Conservation (phyloP, 352 stramenopile species). For the Paralagenidium karlingii region DNA sequence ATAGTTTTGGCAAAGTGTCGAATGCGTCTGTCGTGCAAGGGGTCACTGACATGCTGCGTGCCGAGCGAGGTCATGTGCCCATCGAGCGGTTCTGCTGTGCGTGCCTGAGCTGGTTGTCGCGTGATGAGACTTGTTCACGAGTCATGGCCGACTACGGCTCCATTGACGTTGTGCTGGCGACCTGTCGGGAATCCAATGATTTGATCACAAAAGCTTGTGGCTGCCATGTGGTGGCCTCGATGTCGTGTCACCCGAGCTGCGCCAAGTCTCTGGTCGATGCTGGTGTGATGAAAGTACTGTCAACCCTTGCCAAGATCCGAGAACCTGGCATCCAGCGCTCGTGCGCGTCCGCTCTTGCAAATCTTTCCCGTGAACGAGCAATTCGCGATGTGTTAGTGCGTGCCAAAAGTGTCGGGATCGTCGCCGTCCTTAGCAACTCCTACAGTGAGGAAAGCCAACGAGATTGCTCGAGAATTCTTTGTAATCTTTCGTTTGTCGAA, state of each 20-base stretch:
- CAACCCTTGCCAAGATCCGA: slow-evolving; percentile 36
- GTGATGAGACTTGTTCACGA: slow-evolving; percentile 44
- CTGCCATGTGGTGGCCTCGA: slow-evolving; percentile 60
- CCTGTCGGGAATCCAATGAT: slow-evolving; percentile 46
- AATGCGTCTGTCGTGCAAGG: slow-evolving; percentile 29
- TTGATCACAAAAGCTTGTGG: slow-evolving; percentile 55
- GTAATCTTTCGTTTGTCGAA: slow-evolving; percentile 47
- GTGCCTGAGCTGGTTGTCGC: slow-evolving; percentile 55
- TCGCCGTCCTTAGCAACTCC: slow-evolving; percentile 54
- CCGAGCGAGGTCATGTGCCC: slow-evolving; percentile 32
- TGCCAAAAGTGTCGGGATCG: slow-evolving; percentile 30
- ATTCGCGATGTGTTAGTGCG: slow-evolving; percentile 33
- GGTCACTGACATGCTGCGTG: slow-evolving; percentile 28
- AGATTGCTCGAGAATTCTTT: slow-evolving; percentile 58
- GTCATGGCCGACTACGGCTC: slow-evolving; percentile 34
- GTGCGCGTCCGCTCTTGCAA: slow-evolving; percentile 54
- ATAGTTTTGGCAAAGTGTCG: background rate
- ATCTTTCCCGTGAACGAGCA: slow-evolving; percentile 35
- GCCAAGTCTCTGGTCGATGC: slow-evolving; percentile 31
- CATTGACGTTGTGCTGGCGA: slow-evolving; percentile 38
- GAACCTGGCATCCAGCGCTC: slow-evolving; percentile 37
- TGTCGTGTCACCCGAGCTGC: slow-evolving; percentile 54
- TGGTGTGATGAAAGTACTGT: slow-evolving; percentile 37
- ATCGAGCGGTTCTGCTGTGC: slow-evolving; percentile 63
- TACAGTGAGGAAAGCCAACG: slow-evolving; percentile 75